phyloP scores from a whole-genome alignment of 495 filamentous ascomycete genomes.

The Trichoderma gamsii region DNA sequence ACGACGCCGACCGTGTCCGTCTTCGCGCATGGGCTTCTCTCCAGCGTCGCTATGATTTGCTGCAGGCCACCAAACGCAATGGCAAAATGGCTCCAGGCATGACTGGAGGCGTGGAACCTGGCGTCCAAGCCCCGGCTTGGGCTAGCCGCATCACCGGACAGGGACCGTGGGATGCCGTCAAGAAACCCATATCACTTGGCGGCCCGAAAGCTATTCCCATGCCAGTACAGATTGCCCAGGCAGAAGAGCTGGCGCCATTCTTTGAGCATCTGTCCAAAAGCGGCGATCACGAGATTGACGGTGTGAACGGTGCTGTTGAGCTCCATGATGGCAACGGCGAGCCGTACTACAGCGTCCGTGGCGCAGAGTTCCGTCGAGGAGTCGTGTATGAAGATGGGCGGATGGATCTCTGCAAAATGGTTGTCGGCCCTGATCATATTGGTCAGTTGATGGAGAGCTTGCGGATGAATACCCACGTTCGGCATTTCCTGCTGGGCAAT shows the following conservation, averaged over 20 bases:
- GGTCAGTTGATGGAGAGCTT: constrained; percentile 29
- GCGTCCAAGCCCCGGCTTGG: constrained; percentile 15
- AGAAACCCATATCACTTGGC: constrained; percentile 13
- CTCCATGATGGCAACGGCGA: constrained; percentile 15
- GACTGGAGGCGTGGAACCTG: constrained; percentile 5
- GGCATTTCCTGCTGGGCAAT: constrained; percentile 40
- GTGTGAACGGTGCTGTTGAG: background rate
- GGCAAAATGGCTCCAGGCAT: background rate
- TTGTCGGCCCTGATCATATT: constrained; percentile 36
- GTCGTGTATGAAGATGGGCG: constrained; percentile 18
- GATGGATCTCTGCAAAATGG: constrained; percentile 31
- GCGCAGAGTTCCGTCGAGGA: constrained; percentile 17
- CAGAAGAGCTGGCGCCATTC: constrained; percentile 13
- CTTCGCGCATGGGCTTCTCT: constrained; percentile 15
- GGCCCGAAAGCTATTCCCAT: constrained; percentile 16
- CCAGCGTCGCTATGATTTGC: constrained; percentile 14
- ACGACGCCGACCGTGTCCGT: constrained; percentile 15
- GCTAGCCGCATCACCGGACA: constrained; percentile 11
- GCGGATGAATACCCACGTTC: constrained; percentile 29
- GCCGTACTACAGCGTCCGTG: constrained; percentile 3
- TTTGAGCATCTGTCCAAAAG: constrained; percentile 13
- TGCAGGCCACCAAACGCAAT: constrained; percentile 12
- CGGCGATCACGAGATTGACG: background rate
- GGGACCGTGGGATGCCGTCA: constrained; percentile 14
- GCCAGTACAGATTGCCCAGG: constrained; percentile 15